phyloP scores from a whole-genome alignment of 2,329 filamentous ascomycete species.

The Fusarium zealandicum region DNA sequence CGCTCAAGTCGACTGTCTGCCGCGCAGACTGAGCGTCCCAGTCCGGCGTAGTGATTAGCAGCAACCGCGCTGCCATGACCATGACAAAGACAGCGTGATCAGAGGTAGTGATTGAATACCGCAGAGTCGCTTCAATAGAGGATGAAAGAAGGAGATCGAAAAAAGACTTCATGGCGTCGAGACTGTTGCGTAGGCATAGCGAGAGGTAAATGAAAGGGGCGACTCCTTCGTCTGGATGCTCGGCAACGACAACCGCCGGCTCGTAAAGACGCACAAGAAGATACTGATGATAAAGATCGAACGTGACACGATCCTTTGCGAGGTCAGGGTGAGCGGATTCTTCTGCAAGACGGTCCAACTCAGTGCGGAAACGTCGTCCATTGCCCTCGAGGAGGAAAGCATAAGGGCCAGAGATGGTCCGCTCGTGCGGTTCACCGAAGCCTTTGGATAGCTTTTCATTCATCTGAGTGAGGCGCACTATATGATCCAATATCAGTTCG shows the following conservation, averaged over 20 bases:
- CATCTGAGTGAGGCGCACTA: constrained; percentile 47
- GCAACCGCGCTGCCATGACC: constrained; percentile 33
- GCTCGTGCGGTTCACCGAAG: constrained; percentile 44
- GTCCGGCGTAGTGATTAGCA: constrained; percentile 36
- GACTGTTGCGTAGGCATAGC: constrained; percentile 47
- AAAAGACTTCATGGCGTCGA: constrained; percentile 46
- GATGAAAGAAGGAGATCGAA: constrained; percentile 44
- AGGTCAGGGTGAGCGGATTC: constrained; percentile 32
- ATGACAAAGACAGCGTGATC: constrained; percentile 35
- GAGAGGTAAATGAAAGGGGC: constrained; percentile 40
- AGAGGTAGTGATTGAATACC: constrained; percentile 31
- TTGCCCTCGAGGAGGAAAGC: constrained; percentile 46
- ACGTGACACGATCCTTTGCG: constrained; percentile 10
- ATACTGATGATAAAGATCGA: constrained; percentile 47
- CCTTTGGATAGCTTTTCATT: constrained; percentile 46
- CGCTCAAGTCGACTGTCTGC: constrained; percentile 25
- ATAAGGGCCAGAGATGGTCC: constrained; percentile 40
- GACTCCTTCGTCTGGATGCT: constrained; percentile 37
- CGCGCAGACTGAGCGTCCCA: constrained; percentile 35
- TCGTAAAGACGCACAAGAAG: constrained; percentile 50
- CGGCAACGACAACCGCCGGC: constrained; percentile 47
- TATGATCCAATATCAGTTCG: constrained; percentile 46
- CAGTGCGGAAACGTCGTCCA: constrained; percentile 43
- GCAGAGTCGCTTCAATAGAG: constrained; percentile 33
- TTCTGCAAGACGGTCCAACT: constrained; percentile 46